Evolutionary conservation across 768 basidiomycete genomes (phyloP).

Genomic region (Tubosaeta brunneosetosa): DNA sequence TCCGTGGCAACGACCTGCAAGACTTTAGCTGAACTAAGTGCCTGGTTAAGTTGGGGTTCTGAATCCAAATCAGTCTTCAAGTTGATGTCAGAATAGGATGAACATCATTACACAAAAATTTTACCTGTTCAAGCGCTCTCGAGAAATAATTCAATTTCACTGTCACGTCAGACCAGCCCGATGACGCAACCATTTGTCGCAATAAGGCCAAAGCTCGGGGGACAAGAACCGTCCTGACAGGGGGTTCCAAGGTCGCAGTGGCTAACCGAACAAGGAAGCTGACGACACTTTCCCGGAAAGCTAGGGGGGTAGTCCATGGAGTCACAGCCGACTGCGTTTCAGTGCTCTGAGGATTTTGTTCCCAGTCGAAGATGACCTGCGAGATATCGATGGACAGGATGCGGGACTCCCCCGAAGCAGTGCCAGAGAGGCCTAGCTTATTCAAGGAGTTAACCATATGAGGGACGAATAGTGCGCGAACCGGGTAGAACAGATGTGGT

Average conservation of each 20-base stretch:
- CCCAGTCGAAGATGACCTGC: conserved; percentile 93
- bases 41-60: conserved; percentile 61
- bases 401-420: conserved; percentile 75
- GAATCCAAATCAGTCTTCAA: conserved; percentile 64
- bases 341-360: conserved; percentile 51
- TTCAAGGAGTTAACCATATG: conserved; percentile 88
- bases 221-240: conserved; percentile 40
- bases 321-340: conserved; percentile 22
- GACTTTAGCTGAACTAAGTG: conserved; percentile 81
- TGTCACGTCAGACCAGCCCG: conserved; percentile 87
- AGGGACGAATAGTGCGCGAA: conserved; percentile 87
- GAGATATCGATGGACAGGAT: conserved; percentile 84
- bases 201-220: conserved; percentile 65
- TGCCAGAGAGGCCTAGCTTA: conserved; percentile 77
- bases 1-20: conserved; percentile 81
- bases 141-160: conserved; percentile 90
- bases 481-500: conserved; percentile 86
- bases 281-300: conserved; percentile 85
- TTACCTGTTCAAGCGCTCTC: conserved; percentile 74
- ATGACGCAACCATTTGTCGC: conserved; percentile 72
- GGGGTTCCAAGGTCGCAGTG: conserved; percentile 54
- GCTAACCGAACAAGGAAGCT: conserved; percentile 93
- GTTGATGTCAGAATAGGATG: conserved; percentile 1
- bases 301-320: conserved; percentile 70
- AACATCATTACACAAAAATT: not conserved